Base-by-base conservation (phyloP, 2,329 filamentous ascomycete species). In the Diaporthe citrichinensis region DNA sequence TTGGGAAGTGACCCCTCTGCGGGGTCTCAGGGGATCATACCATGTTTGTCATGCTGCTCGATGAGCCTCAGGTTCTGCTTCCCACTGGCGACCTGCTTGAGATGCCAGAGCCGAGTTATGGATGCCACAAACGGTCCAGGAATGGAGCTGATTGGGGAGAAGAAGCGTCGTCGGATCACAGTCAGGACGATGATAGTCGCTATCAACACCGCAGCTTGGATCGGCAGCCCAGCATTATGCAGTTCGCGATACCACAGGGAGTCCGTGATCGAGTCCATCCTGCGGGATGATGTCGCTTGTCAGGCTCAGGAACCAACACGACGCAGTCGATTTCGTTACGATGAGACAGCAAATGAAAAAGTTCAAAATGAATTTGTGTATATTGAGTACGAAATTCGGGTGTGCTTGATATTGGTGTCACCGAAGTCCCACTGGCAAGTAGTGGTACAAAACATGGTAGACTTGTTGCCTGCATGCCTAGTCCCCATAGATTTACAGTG, bases 71-170 rank as follows among this genome's bases (percentile, higher is more conserved):
- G 74, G 73, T 86, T 84, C 2, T 81, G 82, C 51, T 87, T 82
- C 0, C 86, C 86, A 51, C 81, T 83, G 41, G 81, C 77, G 10
- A 84, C 80, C 9, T 84, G 83, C 51, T 79, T 80, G 34, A 86
- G 78, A 69, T 85, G 82, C 86, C 86, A 87, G 7, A 84, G 74
- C 36, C 81, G 81, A 0, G 84, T 82, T 71, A 86, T 83, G 3
- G 84, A 85, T 4, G 84, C 85, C 23, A 83, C 62, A 44, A 84
- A 84, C 0, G 85, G 86, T 0, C 86, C 86, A 0, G 86, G 85
- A 17, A 87, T 82, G 61, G 86, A 81, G 67, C 82, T 79, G 74
- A 86, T 81, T 0, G 85, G 80, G 1, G 84, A 84, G 53, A 82
- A 79, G 76, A 85, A 87, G 36, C 82, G 81, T 20, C 77, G 76